phyloP scores from a whole-genome alignment of 2,329 filamentous ascomycete genomes.

The Neocatenulostroma microsporum region DNA sequence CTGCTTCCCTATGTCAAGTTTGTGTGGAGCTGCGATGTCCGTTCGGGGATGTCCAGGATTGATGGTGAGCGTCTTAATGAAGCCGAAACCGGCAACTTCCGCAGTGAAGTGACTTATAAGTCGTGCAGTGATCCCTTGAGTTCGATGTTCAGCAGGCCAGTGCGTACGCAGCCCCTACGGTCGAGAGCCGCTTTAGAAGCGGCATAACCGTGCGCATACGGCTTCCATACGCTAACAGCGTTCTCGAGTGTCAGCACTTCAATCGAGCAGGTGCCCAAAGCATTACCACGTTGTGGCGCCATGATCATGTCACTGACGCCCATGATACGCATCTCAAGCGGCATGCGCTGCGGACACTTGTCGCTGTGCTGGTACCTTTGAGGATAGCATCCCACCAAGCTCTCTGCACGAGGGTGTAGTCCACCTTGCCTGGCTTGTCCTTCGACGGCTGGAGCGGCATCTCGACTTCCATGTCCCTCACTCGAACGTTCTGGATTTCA shows the following conservation, averaged over 20 bases:
- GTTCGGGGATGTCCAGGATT: conserved; percentile 4
- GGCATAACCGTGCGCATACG: conserved; percentile 30
- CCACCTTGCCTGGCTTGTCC: conserved; percentile 30
- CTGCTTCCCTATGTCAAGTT: neutral
- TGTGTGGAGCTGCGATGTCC: neutral
- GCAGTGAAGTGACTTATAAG: conserved; percentile 1
- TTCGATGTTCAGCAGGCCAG: neutral
- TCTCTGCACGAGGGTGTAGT: conserved; percentile 37
- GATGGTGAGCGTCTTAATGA: conserved; percentile 6
- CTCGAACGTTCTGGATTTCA: no score
- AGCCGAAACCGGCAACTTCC: conserved; percentile 2
- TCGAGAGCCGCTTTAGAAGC: conserved; percentile 7
- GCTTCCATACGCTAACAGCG: conserved; percentile 34
- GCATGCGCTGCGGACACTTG: conserved; percentile 29
- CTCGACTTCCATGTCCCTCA: no score
- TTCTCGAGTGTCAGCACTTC: no score
- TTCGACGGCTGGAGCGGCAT: conserved; percentile 33
- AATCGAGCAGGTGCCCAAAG: no score
- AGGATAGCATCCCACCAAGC: conserved; percentile 48
- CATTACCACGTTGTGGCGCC: no score
- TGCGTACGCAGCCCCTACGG: neutral
- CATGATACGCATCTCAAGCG: no score
- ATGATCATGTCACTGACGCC: no score
- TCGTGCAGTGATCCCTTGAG: neutral
- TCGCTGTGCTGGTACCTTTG: conserved; percentile 30